These are phyloP conservation scores for Echinosophora koreensis DNA, from an alignment of 306 rosid species.

Conservation along the genomic window DNA sequence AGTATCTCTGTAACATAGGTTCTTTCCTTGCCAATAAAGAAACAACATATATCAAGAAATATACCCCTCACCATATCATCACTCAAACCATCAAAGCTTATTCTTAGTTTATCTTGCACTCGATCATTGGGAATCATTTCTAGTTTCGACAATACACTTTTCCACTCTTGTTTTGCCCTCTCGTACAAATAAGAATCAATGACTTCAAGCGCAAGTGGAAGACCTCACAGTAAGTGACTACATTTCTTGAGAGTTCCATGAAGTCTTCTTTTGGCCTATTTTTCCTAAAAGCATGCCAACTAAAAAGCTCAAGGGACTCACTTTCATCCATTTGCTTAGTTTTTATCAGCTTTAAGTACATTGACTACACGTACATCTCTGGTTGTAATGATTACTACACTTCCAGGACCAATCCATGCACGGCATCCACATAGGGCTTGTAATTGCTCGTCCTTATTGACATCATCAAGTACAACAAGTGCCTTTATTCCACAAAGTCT, in stretches of 20 bases:
- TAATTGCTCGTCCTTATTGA: not conserved
- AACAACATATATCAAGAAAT: slow-evolving; percentile 57
- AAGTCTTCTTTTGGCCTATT: slow-evolving; percentile 3
- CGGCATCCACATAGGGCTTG: not conserved
- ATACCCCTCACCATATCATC: slow-evolving; percentile 32
- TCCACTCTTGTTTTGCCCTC: slow-evolving; percentile 44
- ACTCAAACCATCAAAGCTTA: slow-evolving; percentile 39
- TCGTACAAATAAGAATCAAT: slow-evolving; percentile 47
- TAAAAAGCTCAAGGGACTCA: slow-evolving; percentile 45
- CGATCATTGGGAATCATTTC: slow-evolving; percentile 37
- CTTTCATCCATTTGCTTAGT: not conserved
- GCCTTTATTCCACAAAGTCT: not conserved
- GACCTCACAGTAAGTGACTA: slow-evolving; percentile 42
- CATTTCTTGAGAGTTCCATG: not conserved
- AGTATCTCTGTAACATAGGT: slow-evolving; percentile 35
- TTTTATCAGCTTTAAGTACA: not conserved
- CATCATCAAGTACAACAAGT: slow-evolving; percentile 45
- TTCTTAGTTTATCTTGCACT: slow-evolving; percentile 38
- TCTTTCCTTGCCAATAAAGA: slow-evolving; percentile 47
- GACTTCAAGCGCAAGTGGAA: slow-evolving; percentile 57
- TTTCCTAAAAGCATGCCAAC: slow-evolving; percentile 49
- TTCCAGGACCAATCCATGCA: slow-evolving; percentile 36
- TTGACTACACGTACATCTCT: slow-evolving; percentile 30
- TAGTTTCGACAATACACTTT: slow-evolving; percentile 41
- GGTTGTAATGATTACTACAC: slow-evolving; percentile 45